Base-by-base conservation (phyloP, 352 stramenopile genomes). In the Phytophthora europaea region DNA sequence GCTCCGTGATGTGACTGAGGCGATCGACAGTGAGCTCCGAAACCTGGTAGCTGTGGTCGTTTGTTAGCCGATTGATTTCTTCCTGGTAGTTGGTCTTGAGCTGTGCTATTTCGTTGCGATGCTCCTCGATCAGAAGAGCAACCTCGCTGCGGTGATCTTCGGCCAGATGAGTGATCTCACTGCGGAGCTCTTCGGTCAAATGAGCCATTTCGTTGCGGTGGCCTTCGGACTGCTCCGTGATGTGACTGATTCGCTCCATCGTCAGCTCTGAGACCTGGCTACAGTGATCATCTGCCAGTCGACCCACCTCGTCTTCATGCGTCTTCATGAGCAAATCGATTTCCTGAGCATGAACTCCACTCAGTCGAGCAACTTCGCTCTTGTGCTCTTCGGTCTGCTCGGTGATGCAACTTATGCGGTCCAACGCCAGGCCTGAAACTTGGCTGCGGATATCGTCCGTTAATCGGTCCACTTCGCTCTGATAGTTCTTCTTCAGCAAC, bases 281-380 rank as follows among this genome's bases (percentile, higher is more conserved):
- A 6, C 50, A 16, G 22, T 57, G 60, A 58, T 66, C 60, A 23
- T 66, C 60, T 36, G 60, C 38, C 9, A 66, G 28, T 28, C 22
- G 43, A n/a, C 31, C 28, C 6, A 70, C 18, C 8, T 59, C 40
- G 8, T 8, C 20, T 1, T n/a, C n/a, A 22, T 63, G 31, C 34
- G 20, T 51, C 16, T 62, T 47, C 33, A 34, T 48, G 12, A 64
- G 26, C 8, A 23, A 20, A 36, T 52, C 6, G 12, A 63, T 22
- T 36, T 55, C 51, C 16, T 16, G 8, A 13, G 8, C 18, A 10
- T 65, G 20, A 16, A 38, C 56, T 23, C 34, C 51, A 3, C 12
- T 23, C 38, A 68, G 20, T 23, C 52, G 50, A 47, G 59, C n/a
- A n/a, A 58, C 22, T 26, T 50, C 20, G 4, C 22, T 33, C 18